phyloP scores from a whole-genome alignment of 192 early-diverging fungal species.

The Piromyces finnis region DNA sequence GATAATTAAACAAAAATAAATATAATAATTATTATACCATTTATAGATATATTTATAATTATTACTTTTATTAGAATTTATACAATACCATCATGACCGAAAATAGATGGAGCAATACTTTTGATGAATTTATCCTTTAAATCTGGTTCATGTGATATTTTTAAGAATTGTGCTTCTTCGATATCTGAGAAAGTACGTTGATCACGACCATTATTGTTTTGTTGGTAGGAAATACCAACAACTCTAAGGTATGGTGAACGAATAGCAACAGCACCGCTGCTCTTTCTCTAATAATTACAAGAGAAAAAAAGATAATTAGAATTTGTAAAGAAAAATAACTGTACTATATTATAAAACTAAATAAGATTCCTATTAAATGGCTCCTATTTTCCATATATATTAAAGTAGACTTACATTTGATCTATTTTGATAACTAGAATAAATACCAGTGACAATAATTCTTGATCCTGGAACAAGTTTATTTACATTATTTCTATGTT shows the following conservation, averaged over 20 bases:
- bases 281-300: not conserved
- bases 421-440: constrained; percentile 77
- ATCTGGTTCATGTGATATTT: constrained; percentile 65
- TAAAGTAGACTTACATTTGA: constrained; percentile 4
- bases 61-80: not conserved
- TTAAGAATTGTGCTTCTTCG: constrained; percentile 85
- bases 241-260: constrained; percentile 87
- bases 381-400: no score
- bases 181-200: constrained; percentile 57
- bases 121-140: constrained; percentile 80
- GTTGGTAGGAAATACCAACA: constrained; percentile 75
- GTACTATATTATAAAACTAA: no score
- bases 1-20: not conserved
- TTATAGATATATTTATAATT: not conserved
- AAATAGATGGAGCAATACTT: constrained; percentile 95
- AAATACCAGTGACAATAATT: constrained; percentile 84
- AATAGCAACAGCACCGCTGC: constrained; percentile 60
- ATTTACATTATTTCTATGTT: constrained; percentile 52
- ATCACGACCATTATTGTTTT: constrained; percentile 41
- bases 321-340: constrained; percentile 12
- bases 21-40: not conserved
- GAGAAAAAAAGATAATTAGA: constrained; percentile 18
- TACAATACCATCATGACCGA: constrained; percentile 58
- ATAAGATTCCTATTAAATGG: no score
- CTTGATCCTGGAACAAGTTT: constrained; percentile 85